phyloP scores from a whole-genome alignment of 805 yeast species.

The Candida pini region DNA sequence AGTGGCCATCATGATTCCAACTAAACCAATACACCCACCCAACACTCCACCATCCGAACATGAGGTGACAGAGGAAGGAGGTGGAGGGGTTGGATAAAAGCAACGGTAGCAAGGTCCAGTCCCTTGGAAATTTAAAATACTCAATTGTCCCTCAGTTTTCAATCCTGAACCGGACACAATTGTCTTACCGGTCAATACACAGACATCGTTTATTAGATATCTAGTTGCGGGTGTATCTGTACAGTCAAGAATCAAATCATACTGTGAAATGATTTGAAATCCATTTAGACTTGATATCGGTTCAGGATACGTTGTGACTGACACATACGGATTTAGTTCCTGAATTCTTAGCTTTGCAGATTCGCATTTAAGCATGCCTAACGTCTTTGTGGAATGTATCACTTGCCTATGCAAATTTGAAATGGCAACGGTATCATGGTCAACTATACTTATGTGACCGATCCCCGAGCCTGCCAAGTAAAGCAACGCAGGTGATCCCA shows the following conservation, averaged over 20 bases:
- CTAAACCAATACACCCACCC: conserved; percentile 93
- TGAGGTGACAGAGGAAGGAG: conserved; percentile 72
- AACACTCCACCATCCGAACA: conserved; percentile 93
- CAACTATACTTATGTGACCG: conserved; percentile 81
- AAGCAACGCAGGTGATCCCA: conserved; percentile 86
- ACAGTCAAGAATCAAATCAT: conserved; percentile 83
- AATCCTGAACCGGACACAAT: conserved; percentile 90
- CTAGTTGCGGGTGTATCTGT: conserved; percentile 90
- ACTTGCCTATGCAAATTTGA: conserved; percentile 90
- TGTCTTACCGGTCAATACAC: conserved; percentile 62
- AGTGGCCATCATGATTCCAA: conserved; percentile 84
- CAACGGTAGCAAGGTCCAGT: conserved; percentile 93
- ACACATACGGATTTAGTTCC: conserved; percentile 64
- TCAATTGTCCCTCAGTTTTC: conserved; percentile 84
- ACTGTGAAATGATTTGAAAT: conserved; percentile 51
- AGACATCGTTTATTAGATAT: conserved; percentile 80
- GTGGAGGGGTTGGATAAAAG: conserved; percentile 85
- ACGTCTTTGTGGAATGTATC: conserved; percentile 59
- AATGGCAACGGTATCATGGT: conserved; percentile 75
- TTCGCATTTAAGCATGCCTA: conserved; percentile 70
- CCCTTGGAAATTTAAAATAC: conserved; percentile 60
- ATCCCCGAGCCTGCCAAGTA: conserved; percentile 87
- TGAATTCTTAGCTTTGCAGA: conserved; percentile 60
- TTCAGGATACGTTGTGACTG: conserved; percentile 44
- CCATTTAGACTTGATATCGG: conserved; percentile 54